These are phyloP conservation scores for Candida sp. DNA, from an alignment of 1,139 yeast genomes.

Conservation along the genomic window DNA sequence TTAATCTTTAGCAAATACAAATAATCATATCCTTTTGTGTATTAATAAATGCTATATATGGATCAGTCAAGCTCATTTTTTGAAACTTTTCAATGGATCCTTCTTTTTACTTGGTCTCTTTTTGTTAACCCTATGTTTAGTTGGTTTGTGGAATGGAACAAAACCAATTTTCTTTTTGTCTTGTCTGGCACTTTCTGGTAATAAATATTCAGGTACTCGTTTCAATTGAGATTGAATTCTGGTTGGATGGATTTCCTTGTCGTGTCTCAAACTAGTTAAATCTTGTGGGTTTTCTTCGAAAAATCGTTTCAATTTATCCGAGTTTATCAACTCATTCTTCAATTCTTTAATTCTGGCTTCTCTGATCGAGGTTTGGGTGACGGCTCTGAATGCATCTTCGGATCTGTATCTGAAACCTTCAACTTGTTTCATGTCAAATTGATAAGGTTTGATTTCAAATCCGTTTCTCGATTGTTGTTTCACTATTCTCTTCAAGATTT, in stretches of 20 bases:
- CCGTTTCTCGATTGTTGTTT: constrained; percentile 76
- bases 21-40: not conserved
- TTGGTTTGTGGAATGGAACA: constrained; percentile 69
- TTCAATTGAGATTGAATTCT: constrained; percentile 84
- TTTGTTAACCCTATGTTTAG: constrained; percentile 39
- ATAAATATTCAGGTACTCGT: constrained; percentile 86
- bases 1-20: too few species aligned
- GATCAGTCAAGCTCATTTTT: constrained; percentile 7
- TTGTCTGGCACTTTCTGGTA: constrained; percentile 76
- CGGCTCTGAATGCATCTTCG: constrained; percentile 96
- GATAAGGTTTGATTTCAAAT: constrained; percentile 75
- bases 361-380: constrained; percentile 83
- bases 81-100: constrained; percentile 69
- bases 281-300: constrained; percentile 99
- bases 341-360: constrained; percentile 93
- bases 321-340: constrained; percentile 80
- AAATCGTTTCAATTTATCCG: constrained; percentile 89
- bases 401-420: constrained; percentile 96
- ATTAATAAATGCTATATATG: not conserved
- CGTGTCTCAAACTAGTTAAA: constrained; percentile 84
- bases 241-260: constrained; percentile 80
- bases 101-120: constrained; percentile 41
- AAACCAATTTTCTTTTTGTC: constrained; percentile 64
- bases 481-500: constrained; percentile 70
- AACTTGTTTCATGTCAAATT: constrained; percentile 88